Evolutionary conservation across 2,329 filamentous ascomycete genomes (phyloP), one percentile per base, ranked within the genome.

Genomic region (Bimuria novae-zelandiae): DNA sequence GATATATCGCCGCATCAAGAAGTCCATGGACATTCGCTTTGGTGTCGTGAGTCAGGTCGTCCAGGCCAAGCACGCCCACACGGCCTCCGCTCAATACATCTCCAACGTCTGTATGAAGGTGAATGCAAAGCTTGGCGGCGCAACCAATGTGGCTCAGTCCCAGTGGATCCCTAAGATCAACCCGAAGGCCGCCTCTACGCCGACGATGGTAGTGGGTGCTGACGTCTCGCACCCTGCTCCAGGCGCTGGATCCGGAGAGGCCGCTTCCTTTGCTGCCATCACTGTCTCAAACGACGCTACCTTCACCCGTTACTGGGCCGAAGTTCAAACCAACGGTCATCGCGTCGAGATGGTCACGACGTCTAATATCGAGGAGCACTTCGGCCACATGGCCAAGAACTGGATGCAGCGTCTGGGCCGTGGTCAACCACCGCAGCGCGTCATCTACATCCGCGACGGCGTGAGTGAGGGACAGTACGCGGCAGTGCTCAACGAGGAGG

Each of bases 71-170:
- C 88, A 95, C 54, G 89, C 93, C 0, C 64, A 77, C 32, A 88
- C 88, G 69, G 84, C 83, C 14, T 84, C 89, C 19, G 82, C 82
- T 0, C 94, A 99, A 65, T 97, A 97, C 74, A 88, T 90, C 65
- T 94, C 90, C 1, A 99, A 99, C 57, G 91, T 99, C 0, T 84
- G 86, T 59, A 94, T 99, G 90, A 99, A 99, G 78, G 86, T 99
- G 60, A 97, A 99, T 64, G 89, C 90, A 3, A 99, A 99, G 78
- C 82, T 99, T 2, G 94, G 94, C 12, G 94, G 94, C 5, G 82
- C 84, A 0, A 97, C 91, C 1, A 86, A 76, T 55, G 74, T 79
- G 45, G 79, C 78, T 2, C 63, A 79, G 64, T 65, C 74, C 11
- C 39, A 74, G 19, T 67, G 73, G 8, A 64, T 72, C 23, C 57